Base-by-base conservation (phyloP, 805 yeast species). In the Torulaspora delbrueckii region DNA sequence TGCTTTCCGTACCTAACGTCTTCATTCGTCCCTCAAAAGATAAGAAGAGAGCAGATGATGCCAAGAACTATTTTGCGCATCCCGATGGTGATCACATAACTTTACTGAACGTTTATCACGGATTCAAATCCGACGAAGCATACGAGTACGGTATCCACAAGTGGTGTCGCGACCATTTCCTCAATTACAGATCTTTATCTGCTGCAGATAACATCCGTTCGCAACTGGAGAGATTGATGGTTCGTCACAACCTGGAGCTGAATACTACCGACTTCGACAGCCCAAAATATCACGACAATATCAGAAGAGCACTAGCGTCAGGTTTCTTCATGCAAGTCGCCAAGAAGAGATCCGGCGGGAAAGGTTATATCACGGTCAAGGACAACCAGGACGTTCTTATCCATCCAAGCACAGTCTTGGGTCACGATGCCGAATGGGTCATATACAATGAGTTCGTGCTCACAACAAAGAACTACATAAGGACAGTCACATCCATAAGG, bases 321-420 rank as follows among this genome's bases (percentile, higher is more conserved):
- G 99, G 99, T 1, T 90, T 89, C 66, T 93, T 93, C 73, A 90
- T 93, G 98, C 99, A 93, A 71, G 95, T 86, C 45, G 98, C 97
- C 27, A 93, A 90, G 71, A 87, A 86, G 72, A 81, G 79, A 70
- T 78, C 85, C n/a, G 82, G 87, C 31, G 73, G 76, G 19, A 84
- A 83, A 58, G 90, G 86, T n/a, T 91, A 84, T 65, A 76, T 86
- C 56, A 93, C 99, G 0, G 85, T 90, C 41, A 89, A 89, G 68
- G 99, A 93, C 67, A 89, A 90, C 62, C 99, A 93, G 71, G 98
- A 91, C 52, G 98, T 91, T 9, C 69, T 89, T 58, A 75, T 93
- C 38, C 99, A 93, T 64, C 99, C 99, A 50, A 83, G 93, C 45
- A 87, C 97, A 1, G 93, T 89, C 8, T 70, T 91, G 47, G 84